Conservation (phyloP, 2,329 filamentous ascomycete species). For the Hymenoscyphus repandus region DNA sequence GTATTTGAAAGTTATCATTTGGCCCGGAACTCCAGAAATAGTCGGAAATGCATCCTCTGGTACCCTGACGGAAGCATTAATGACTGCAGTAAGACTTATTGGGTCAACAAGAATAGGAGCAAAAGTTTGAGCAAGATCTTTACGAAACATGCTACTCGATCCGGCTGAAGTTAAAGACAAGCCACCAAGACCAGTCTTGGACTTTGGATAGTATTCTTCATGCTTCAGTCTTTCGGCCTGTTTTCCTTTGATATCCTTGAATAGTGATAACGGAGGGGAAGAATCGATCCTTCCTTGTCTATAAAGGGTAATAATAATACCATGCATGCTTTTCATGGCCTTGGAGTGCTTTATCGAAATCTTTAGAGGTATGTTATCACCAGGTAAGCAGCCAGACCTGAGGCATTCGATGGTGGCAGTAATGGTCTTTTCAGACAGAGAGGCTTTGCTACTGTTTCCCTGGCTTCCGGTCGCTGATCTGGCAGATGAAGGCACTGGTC, state of each 20-base stretch:
- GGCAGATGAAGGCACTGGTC: conserved; percentile 32
- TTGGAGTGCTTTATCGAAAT: conserved; percentile 85
- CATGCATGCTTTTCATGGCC: conserved; percentile 82
- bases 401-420: conserved; percentile 79
- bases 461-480: conserved; percentile 42
- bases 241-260: conserved; percentile 47
- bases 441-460: conserved; percentile 43
- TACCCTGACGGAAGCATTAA: conserved; percentile 78
- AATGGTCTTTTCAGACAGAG: conserved; percentile 69
- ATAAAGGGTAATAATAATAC: conserved; percentile 88
- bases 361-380: conserved; percentile 74
- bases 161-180: conserved; percentile 81
- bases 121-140: conserved; percentile 86
- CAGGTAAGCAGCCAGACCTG: conserved; percentile 78
- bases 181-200: conserved; percentile 78
- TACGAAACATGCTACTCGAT: conserved; percentile 88
- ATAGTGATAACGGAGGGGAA: conserved; percentile 48
- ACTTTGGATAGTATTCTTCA: conserved; percentile 81
- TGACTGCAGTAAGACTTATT: conserved; percentile 66
- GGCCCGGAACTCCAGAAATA: conserved; percentile 81
- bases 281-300: conserved; percentile 88
- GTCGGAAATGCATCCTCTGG: conserved; percentile 91
- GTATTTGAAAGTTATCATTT: conserved; percentile 94
- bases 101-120: conserved; percentile 87
- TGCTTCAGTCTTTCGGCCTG: conserved; percentile 61